These are phyloP conservation scores for Phascolomyces articulosus DNA, from an alignment of 371 early-diverging fungal genomes.

Conservation along the genomic window DNA sequence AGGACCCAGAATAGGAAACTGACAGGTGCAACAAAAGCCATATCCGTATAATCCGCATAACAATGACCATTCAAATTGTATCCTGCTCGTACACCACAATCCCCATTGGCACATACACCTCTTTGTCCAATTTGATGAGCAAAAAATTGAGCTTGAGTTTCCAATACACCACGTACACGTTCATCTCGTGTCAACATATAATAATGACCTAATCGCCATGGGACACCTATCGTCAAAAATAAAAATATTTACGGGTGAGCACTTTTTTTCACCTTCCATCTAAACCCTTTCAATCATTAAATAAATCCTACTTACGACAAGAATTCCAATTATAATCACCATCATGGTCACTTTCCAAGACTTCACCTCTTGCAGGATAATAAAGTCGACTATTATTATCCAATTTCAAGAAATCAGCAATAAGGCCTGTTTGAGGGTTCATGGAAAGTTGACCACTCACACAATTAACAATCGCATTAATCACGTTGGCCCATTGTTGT, in stretches of 20 bases:
- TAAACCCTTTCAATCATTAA: too few relatives aligned
- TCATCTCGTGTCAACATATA: constrained; percentile 61
- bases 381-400: constrained; percentile 43
- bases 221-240: constrained; percentile 31
- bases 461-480: constrained; percentile 51
- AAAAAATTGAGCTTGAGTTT: constrained; percentile 62
- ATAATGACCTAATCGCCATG: constrained; percentile 67
- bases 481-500: constrained; percentile 54
- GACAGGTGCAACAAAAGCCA: constrained; percentile 67
- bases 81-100: constrained; percentile 57
- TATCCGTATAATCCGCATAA: constrained; percentile 58
- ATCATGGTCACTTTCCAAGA: constrained; percentile 56
- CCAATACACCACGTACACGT: constrained; percentile 49
- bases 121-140: constrained; percentile 40
- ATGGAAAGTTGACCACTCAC: constrained; percentile 43
- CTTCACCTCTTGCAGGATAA: constrained; percentile 49
- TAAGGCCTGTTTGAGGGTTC: constrained; percentile 60
- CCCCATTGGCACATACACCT: constrained; percentile 30
- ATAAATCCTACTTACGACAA: constrained; percentile 40
- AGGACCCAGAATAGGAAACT: constrained; percentile 61
- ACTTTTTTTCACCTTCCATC: too few relatives aligned
- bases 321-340: constrained; percentile 59
- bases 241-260: too few relatives aligned
- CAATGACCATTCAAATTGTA: constrained; percentile 57
- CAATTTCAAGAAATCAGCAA: constrained; percentile 63